Base-by-base conservation (phyloP, 306 rosid species). In the Dicorynia guianensis region DNA sequence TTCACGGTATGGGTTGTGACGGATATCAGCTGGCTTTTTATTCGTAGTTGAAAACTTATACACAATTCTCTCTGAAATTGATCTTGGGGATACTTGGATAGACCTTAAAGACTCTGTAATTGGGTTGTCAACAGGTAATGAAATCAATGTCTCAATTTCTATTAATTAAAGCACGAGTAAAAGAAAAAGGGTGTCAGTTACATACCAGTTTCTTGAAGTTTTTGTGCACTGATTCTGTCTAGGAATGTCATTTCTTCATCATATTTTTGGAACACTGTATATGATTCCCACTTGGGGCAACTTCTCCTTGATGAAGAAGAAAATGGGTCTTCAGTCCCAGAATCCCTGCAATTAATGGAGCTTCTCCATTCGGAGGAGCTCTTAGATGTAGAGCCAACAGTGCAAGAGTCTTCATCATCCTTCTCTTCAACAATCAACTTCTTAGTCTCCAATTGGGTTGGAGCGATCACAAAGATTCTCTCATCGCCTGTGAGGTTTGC, bases 221-320 rank as follows among this genome's bases (percentile, higher is more conserved):
- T 93, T 65, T 87, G 96, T 67, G 98, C 88, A 81, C 83, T 90
- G 69, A 87, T 74, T 89, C 86, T 81, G 68, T 93, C 90, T 33
- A 93, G 67, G 82, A 89, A 86, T 84, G 80, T 78, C 93, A 87
- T 90, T 73, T 93, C 96, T 78, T 93, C 96, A 76, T 93, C 98
- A 74, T 90, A 90, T 60, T 87, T 90, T 71, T 93, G 93, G 53
- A 93, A 93, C 42, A 87, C 76, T 9, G 96, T 86, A 81, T 89
- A 93, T 68, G 98, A 93, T 67, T 93, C 98, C 98, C 95, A 93
- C 63, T 93, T 93, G 58, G 95, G 93, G 46, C 98, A 90, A 79
- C 98, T 93, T 73, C 96, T 88, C 5, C 93, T 81, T 2, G 98
- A 93, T 8, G 98, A 90, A 3, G 93, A 83, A 78, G 95, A 90